Conservation (phyloP, 208 protist species). For the Trypanosoma cruzi region DNA sequence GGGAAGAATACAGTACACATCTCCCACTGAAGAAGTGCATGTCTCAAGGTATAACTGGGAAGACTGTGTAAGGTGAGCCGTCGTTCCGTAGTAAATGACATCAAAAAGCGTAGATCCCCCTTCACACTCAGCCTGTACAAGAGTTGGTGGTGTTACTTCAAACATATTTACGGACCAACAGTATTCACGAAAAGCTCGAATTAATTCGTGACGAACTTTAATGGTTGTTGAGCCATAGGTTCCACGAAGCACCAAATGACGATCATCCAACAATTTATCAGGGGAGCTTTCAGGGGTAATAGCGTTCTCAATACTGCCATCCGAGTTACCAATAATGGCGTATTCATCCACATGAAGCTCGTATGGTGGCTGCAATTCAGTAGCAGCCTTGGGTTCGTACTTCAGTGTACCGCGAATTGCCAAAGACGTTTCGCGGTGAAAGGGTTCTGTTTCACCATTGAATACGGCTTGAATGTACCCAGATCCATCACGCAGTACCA, state of each 20-base stretch:
- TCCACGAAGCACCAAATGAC: constrained; percentile 96
- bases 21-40: constrained; percentile 93
- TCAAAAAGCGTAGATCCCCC: constrained; percentile 98
- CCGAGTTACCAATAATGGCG: constrained; percentile 80
- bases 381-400: constrained; percentile 82
- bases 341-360: constrained; percentile 92
- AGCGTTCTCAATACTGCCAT: constrained; percentile 87
- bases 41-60: constrained; percentile 99
- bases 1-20: constrained; percentile 96
- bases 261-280: constrained; percentile 94
- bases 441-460: constrained; percentile 62
- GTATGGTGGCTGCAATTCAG: constrained; percentile 74
- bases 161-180: constrained; percentile 90
- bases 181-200: constrained; percentile 95
- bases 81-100: constrained; percentile 98
- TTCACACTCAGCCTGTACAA: constrained; percentile 98
- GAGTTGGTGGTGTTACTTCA: constrained; percentile 97
- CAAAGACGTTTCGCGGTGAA: constrained; percentile 90
- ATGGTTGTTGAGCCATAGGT: constrained; percentile 89
- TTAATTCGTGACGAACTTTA: constrained; percentile 89
- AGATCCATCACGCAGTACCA: constrained; percentile 96
- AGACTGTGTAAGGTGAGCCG: constrained; percentile 98
- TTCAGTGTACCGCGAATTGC: constrained; percentile 76
- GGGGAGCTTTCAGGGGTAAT: constrained; percentile 92
- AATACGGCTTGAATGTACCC: constrained; percentile 97